phyloP scores from a whole-genome alignment of 306 rosid genomes.

The Vigna reflexopilosa region DNA sequence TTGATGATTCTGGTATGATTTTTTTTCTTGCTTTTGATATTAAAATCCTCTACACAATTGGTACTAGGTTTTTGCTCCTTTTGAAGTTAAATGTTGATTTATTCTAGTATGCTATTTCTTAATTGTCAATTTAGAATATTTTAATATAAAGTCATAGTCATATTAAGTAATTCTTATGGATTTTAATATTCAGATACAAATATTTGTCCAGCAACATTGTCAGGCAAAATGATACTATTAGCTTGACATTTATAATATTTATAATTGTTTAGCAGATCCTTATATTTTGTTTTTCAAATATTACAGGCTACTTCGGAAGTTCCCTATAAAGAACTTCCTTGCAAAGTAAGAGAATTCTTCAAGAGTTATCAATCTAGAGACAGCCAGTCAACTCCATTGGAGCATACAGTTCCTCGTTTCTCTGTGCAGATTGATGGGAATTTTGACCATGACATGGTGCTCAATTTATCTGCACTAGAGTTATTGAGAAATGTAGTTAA shows the following conservation, averaged over 20 bases:
- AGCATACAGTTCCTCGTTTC: conserved; percentile 71
- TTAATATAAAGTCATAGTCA: neutral
- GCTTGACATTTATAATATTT: conserved; percentile 12
- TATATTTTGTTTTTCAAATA: conserved; percentile 43
- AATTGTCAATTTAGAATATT: neutral
- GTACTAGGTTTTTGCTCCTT: conserved; percentile 7
- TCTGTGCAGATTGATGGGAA: conserved; percentile 72
- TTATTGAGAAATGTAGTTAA: conserved; percentile 69
- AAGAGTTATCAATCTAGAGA: conserved; percentile 55
- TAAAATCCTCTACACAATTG: conserved; percentile 9
- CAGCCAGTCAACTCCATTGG: conserved; percentile 56
- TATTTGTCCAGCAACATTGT: conserved; percentile 12
- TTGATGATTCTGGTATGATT: conserved; percentile 80
- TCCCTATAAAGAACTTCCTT: conserved; percentile 72
- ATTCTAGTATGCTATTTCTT: conserved; percentile 27
- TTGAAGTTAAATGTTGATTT: conserved; percentile 18
- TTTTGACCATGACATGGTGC: conserved; percentile 64
- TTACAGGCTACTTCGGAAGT: conserved; percentile 87
- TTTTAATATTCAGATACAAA: neutral
- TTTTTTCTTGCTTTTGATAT: conserved; percentile 34
- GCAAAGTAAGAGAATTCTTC: conserved; percentile 71
- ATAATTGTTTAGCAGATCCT: conserved; percentile 11
- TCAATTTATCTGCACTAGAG: conserved; percentile 66
- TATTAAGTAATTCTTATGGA: neutral
- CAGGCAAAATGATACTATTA: neutral